phyloP scores from a whole-genome alignment of 257 asterid species.

The Fraxinus anomala region DNA sequence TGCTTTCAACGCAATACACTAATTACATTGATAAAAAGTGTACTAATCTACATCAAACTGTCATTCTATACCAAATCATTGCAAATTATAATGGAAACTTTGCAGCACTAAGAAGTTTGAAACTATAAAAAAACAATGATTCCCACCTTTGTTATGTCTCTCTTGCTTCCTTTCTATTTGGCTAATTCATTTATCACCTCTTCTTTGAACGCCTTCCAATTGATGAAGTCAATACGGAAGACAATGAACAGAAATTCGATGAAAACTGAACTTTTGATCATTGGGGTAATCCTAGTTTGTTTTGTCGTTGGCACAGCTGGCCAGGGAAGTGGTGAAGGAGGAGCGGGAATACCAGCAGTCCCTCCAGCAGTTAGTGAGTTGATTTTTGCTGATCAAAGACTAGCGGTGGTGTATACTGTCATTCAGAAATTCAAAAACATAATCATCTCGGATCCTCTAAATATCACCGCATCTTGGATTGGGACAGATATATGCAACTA shows the following conservation, averaged over 20 bases:
- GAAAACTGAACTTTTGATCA: not conserved
- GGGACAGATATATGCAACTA: constrained; percentile 67
- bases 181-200: constrained; percentile 6
- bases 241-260: constrained; percentile 25
- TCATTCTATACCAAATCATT: constrained; percentile 33
- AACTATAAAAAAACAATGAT: constrained; percentile 5
- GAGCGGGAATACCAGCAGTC: constrained; percentile 8
- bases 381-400: constrained; percentile 59
- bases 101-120: constrained; percentile 7
- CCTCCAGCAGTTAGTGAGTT: constrained; percentile 27
- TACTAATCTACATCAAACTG: constrained; percentile 11
- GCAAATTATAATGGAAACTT: constrained; percentile 21
- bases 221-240: not conserved
- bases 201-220: not conserved
- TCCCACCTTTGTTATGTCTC: not conserved
- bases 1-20: constrained; percentile 16
- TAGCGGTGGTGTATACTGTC: constrained; percentile 60
- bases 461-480: constrained; percentile 61
- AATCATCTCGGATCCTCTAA: constrained; percentile 65
- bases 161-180: constrained; percentile 1
- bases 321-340: not conserved
- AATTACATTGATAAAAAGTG: not conserved
- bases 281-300: constrained; percentile 19
- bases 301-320: not conserved
- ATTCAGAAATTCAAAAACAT: constrained; percentile 63